These are phyloP conservation scores for Candida awuae DNA, from an alignment of 805 yeast genomes.

Conservation along the genomic window DNA sequence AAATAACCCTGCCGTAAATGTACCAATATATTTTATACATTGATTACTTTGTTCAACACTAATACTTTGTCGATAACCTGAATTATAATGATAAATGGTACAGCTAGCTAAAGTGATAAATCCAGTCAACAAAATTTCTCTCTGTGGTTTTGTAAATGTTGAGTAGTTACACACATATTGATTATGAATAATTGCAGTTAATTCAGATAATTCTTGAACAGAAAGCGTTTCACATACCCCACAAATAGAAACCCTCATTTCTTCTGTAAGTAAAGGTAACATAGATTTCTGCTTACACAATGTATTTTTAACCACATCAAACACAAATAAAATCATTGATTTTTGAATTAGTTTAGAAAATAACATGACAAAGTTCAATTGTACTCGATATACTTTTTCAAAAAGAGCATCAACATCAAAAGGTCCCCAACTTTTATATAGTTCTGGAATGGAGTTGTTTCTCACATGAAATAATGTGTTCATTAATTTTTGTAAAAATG, in stretches of 20 bases:
- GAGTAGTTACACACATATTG: conserved; percentile 1
- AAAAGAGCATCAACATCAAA: conserved; percentile 3
- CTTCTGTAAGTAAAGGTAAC: not conserved
- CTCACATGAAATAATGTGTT: not conserved
- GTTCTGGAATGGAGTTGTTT: not conserved
- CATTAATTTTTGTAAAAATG: not conserved
- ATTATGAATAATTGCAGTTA: conserved; percentile 1
- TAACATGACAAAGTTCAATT: not conserved
- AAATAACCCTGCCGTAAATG: conserved; percentile 4
- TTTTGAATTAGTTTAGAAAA: conserved; percentile 2
- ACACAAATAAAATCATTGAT: conserved; percentile 1
- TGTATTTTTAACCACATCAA: conserved; percentile 1
- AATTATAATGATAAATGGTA: conserved; percentile 4
- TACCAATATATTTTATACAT: conserved; percentile 3
- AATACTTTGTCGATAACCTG: not conserved
- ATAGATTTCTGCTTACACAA: conserved; percentile 3
- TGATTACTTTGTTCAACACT: conserved; percentile 1
- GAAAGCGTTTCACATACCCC: conserved; percentile 1
- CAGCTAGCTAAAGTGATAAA: conserved; percentile 1
- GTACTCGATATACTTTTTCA: not conserved
- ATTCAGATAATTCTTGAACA: not conserved
- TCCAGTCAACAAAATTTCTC: not conserved
- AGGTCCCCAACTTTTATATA: not conserved
- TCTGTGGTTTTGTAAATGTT: not conserved
- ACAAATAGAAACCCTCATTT: not conserved